Conservation (phyloP, 1,284 basidiomycete species). For the Boletellus deceptivus region DNA sequence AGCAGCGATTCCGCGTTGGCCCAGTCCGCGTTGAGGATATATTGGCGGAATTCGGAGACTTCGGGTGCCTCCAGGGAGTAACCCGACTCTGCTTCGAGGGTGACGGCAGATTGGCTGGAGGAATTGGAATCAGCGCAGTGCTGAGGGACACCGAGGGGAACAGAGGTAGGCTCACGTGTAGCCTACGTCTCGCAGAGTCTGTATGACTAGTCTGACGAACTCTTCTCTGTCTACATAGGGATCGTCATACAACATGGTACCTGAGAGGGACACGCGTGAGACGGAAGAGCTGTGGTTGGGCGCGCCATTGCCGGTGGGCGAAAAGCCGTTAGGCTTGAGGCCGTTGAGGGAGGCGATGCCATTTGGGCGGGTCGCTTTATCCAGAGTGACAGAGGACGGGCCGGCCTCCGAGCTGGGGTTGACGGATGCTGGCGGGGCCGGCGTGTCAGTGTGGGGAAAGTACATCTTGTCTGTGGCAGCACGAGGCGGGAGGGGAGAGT, state of each 20-base stretch:
- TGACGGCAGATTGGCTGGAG: constrained; percentile 80
- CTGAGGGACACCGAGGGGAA: constrained; percentile 1
- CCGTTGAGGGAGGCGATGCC: constrained; percentile 48
- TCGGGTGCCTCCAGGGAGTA: constrained; percentile 80
- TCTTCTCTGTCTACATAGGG: constrained; percentile 85
- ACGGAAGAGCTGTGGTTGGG: constrained; percentile 47
- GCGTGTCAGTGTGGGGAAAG: constrained; percentile 54
- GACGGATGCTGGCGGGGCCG: constrained; percentile 47
- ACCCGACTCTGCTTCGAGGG: constrained; percentile 91
- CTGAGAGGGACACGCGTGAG: constrained; percentile 62
- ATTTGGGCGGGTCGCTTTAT: constrained; percentile 48
- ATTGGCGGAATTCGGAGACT: constrained; percentile 80
- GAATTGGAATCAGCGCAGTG: constrained; percentile 14
- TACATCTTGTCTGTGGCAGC: constrained; percentile 47
- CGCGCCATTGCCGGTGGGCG: constrained; percentile 41
- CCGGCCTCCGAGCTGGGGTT: constrained; percentile 49
- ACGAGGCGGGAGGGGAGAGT: constrained; percentile 18
- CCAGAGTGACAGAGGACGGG: constrained; percentile 49
- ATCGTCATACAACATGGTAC: constrained; percentile 71
- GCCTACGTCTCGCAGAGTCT: constrained; percentile 90
- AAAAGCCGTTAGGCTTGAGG: constrained; percentile 35
- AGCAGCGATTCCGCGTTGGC: constrained; percentile 74
- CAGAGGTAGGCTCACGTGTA: constrained; percentile 68
- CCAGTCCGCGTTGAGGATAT: constrained; percentile 87
- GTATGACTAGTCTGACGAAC: constrained; percentile 87